These are phyloP conservation scores for Retiboletus flavoniger DNA, from an alignment of 1,284 basidiomycete species.

Conservation along the genomic window DNA sequence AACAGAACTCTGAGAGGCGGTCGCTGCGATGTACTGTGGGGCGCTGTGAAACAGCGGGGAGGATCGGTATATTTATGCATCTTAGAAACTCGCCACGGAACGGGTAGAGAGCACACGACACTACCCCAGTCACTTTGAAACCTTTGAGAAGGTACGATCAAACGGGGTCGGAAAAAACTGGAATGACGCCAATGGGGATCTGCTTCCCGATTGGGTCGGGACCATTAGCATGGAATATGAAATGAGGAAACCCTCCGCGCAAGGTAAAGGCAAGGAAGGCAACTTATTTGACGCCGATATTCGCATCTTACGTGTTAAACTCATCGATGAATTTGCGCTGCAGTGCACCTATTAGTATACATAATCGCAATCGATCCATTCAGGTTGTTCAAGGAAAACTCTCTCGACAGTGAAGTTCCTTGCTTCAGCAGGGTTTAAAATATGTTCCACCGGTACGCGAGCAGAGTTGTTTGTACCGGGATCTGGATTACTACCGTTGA, in stretches of 20 bases:
- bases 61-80: constrained; percentile 15
- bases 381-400: constrained; percentile 47
- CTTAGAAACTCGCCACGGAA: constrained; percentile 2
- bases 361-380: constrained; percentile 54
- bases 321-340: not conserved
- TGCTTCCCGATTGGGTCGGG: not conserved
- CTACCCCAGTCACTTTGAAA: constrained; percentile 16
- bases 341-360: constrained; percentile 24
- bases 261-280: not conserved
- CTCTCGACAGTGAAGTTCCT: constrained; percentile 45
- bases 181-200: not conserved
- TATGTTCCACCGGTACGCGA: constrained; percentile 49
- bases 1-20: not conserved
- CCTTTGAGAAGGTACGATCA: constrained; percentile 10
- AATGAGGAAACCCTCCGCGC: constrained; percentile 6
- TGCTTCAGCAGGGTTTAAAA: constrained; percentile 44
- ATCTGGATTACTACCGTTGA: constrained; percentile 34
- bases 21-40: not conserved
- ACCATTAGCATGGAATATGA: not conserved
- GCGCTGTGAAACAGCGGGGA: constrained; percentile 12
- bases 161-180: not conserved
- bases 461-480: constrained; percentile 49
- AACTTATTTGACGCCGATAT: not conserved
- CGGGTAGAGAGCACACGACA: constrained; percentile 1
- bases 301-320: not conserved